A percentile compares a stretch with the other conserved stretches of the same genome.
Evolutionary conservation across 352 stramenopile genomes (phyloP).

Genomic region (Globisporangium acanthophoron): DNA sequence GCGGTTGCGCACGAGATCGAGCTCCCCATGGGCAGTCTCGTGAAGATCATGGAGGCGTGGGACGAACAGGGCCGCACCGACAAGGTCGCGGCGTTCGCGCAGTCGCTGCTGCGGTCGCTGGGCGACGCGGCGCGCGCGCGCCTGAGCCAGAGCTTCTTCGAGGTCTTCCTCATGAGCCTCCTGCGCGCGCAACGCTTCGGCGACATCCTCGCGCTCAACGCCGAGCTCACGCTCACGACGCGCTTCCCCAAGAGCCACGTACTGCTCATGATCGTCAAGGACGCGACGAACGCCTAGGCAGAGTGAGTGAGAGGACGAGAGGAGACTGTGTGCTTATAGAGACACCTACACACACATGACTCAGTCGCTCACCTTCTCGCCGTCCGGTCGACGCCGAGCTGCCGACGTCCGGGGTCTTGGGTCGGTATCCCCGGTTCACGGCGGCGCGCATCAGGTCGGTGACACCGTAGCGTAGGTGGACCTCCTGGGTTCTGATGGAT

Average conservation of each 20-base stretch:
- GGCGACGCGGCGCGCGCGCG: conserved; percentile 1
- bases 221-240: conserved; percentile 10
- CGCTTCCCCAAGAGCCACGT: conserved; percentile 13
- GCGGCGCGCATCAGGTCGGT: conserved; percentile 1
- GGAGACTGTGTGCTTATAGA: not conserved
- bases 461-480: not conserved
- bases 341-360: not conserved
- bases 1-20: conserved; percentile 12
- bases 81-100: conserved; percentile 8
- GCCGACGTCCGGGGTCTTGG: not conserved
- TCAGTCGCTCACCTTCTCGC: conserved; percentile 4
- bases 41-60: conserved; percentile 13
- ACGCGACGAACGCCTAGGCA: conserved; percentile 25
- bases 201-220: conserved; percentile 8
- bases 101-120: conserved; percentile 8
- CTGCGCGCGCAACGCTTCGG: conserved; percentile 10
- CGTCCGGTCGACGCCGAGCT: not conserved
- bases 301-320: not conserved
- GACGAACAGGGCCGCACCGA: conserved; percentile 9
- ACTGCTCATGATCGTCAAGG: conserved; percentile 19
- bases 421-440: not conserved
- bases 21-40: conserved; percentile 19
- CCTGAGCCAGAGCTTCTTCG: conserved; percentile 17
- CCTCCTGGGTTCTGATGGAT: no score
- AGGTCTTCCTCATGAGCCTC: conserved; percentile 14